Evolutionary conservation across 352 stramenopile genomes (phyloP).

Genomic region (Halophytophthora batemanensis): DNA sequence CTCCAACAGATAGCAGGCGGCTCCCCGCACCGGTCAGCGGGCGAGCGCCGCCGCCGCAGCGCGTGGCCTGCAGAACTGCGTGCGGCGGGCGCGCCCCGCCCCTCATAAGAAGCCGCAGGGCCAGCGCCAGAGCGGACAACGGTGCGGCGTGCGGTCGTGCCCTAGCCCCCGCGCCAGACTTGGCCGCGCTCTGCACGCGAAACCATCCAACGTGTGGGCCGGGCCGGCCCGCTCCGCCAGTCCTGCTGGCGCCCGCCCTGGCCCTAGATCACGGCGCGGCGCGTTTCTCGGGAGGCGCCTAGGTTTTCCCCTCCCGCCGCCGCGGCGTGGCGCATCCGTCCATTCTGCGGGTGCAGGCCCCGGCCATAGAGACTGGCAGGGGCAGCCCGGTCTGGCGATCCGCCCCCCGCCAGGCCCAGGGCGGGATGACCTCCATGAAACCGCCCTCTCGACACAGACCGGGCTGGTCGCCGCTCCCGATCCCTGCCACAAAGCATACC

Average conservation of each 20-base stretch:
- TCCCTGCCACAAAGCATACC: background rate
- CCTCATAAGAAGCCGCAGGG: too few species aligned
- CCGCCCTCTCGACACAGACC: constrained; percentile 3
- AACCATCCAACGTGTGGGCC: too few species aligned
- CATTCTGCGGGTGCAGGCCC: constrained; percentile 21
- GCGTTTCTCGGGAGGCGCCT: constrained; percentile 22
- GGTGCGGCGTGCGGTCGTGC: too few species aligned
- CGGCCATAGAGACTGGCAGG: background rate
- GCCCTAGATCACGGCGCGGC: constrained; percentile 18
- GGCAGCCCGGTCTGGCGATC: background rate
- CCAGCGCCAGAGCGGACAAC: too few species aligned
- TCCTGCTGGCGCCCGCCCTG: constrained; percentile 11
- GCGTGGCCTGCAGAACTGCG: too few species aligned
- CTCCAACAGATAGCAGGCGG: too few species aligned
- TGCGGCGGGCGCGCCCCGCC: too few species aligned
- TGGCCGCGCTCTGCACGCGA: too few species aligned
- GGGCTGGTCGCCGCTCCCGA: background rate
- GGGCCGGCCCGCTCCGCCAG: too few species aligned
- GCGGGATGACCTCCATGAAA: constrained; percentile 28
- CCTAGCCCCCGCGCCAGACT: too few species aligned
- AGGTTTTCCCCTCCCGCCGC: constrained; percentile 23
- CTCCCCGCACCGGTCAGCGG: too few species aligned
- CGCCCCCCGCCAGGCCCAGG: background rate
- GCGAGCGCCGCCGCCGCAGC: too few species aligned
- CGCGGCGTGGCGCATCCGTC: constrained; percentile 5